Conservation (phyloP, 2,329 filamentous ascomycete species). For the Sclerotinia sclerotiorum region DNA sequence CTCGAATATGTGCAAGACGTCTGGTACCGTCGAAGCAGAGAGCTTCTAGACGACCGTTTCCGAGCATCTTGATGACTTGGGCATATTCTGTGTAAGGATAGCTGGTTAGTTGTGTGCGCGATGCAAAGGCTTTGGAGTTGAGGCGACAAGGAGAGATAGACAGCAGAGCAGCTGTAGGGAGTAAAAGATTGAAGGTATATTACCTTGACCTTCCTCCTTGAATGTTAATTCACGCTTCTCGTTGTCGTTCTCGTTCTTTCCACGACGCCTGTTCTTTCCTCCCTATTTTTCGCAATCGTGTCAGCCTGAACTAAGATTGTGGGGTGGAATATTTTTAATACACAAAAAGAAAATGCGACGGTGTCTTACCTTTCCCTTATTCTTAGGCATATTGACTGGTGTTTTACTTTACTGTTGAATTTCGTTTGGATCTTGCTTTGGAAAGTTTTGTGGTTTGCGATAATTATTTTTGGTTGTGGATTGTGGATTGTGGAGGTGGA, state of each 20-base stretch:
- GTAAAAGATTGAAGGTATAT: slow-evolving; percentile 24
- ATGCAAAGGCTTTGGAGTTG: slow-evolving; percentile 44
- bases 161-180: neutral
- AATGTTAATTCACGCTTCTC: slow-evolving; percentile 98
- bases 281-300: slow-evolving; percentile 57
- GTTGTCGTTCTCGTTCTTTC: slow-evolving; percentile 99
- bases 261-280: slow-evolving; percentile 96
- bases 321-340: neutral
- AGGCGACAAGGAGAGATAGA: slow-evolving; percentile 20
- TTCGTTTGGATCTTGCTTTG: slow-evolving; percentile 5
- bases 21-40: slow-evolving; percentile 91
- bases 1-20: slow-evolving; percentile 80
- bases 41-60: slow-evolving; percentile 90
- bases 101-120: slow-evolving; percentile 26
- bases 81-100: slow-evolving; percentile 60
- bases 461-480: neutral
- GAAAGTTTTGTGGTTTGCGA: neutral
- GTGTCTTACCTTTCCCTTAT: slow-evolving; percentile 87
- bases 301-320: slow-evolving; percentile 18
- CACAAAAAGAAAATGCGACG: neutral
- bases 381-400: slow-evolving; percentile 81
- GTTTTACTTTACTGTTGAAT: slow-evolving; percentile 20
- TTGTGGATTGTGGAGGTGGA: neutral
- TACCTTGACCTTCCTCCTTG: slow-evolving; percentile 95
- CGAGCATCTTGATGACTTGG: slow-evolving; percentile 92